Base-by-base conservation (phyloP, 1,139 yeast genomes). In the Saccharomyces uvarum region DNA sequence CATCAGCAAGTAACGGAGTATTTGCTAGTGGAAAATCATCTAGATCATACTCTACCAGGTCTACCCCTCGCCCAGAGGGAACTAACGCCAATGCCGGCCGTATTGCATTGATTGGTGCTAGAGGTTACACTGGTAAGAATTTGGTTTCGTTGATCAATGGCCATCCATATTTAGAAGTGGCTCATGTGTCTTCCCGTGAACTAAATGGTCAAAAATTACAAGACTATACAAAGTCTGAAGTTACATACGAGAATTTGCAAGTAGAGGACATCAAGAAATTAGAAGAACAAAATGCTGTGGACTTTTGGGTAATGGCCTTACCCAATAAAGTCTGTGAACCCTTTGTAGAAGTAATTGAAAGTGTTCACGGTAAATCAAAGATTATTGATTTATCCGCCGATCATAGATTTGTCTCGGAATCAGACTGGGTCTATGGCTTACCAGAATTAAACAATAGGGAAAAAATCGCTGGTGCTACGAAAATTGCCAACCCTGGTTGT, bases 321-420 rank as follows among this genome's bases (percentile, higher is more conserved):
- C 99, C 99, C 59, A 93, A 93, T 70, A 97, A 97, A 54, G 97
- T 93, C 49, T 93, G 98, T 75, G 87, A 87, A 74, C 98, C 99
- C 54, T 91, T 93, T 74, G 98, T 93, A 46, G 90, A 88, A 46
- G 96, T 98, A 19, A 88, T 93, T 66, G 93, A 88, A 65, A 76
- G 83, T 19, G 87, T 83, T 27, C 68, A 70, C 29, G 72, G 73
- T 31, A 77, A 78, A 58, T 87, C 96, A 42, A 88, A 88, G 67
- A 90, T 93, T 57, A 79, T 93, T 59, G 99, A 93, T 70, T 76
- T 95, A 58, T 87, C 97, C 48, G 99, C 99, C 14, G 99, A 93
- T 73, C 93, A 86, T 75, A 80, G 99, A 73, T 93, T 93, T 70
- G 97, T 90, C 69, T 81, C 84, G 26, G 80, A 93, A 53, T 86